A percentile compares a stretch with the other conserved stretches of the same genome.
These are phyloP conservation scores for Colletotrichum siamense DNA, from an alignment of 2,329 filamentous ascomycete genomes.

Conservation along the genomic window DNA sequence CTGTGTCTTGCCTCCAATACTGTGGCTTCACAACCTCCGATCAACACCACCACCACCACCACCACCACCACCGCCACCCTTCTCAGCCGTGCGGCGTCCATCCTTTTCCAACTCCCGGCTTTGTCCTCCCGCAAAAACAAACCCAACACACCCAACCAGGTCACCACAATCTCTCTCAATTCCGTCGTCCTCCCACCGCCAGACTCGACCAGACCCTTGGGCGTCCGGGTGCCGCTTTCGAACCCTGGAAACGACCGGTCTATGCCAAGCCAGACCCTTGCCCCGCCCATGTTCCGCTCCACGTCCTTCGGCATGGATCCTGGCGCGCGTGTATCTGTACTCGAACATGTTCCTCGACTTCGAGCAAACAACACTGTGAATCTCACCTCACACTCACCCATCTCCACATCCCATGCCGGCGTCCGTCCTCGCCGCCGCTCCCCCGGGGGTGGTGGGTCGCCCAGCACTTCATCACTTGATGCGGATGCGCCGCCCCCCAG, in stretches of 20 bases:
- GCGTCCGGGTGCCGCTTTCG: not conserved
- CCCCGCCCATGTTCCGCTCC: not conserved
- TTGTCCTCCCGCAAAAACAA: not conserved
- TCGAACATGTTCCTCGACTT: not conserved
- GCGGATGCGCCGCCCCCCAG: not conserved
- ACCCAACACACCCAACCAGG: not conserved
- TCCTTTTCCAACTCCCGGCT: not conserved
- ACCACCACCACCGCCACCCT: too few relatives aligned
- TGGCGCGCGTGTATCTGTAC: not conserved
- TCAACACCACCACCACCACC: not conserved
- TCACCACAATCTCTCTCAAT: not conserved
- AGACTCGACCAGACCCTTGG: not conserved
- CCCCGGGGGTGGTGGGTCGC: not conserved
- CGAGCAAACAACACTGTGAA: not conserved
- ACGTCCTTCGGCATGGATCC: not conserved
- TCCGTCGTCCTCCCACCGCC: not conserved
- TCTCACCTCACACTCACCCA: not conserved
- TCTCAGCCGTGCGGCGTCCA: not conserved
- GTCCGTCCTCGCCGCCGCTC: not conserved
- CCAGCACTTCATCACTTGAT: not conserved
- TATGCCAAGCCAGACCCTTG: constrained; percentile 9
- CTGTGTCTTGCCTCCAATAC: not conserved
- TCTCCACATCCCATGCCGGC: not conserved
- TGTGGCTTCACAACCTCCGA: not conserved
- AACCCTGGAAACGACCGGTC: constrained; percentile 4